Conservation (phyloP, 2,329 filamentous ascomycete species). For the Cladosporium colombiae region DNA sequence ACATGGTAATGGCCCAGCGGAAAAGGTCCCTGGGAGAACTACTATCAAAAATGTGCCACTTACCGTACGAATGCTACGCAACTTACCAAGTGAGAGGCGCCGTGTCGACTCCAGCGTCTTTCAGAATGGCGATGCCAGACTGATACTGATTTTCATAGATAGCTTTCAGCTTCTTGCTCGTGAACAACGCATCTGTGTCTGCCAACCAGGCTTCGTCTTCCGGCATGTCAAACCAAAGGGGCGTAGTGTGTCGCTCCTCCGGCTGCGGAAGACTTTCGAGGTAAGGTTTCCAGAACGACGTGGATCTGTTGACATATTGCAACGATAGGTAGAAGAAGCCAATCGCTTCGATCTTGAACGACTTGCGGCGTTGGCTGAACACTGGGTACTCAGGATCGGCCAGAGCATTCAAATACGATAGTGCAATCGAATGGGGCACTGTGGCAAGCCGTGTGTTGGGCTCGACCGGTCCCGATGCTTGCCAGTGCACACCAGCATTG, state of each 20-base stretch:
- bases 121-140: constrained; percentile 36
- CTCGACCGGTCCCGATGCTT: constrained; percentile 25
- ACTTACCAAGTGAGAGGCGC: constrained; percentile 46
- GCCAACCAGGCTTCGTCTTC: constrained; percentile 37
- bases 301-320: constrained; percentile 36
- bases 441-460: constrained; percentile 28
- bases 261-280: constrained; percentile 38
- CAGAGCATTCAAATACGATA: constrained; percentile 41
- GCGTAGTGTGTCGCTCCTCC: constrained; percentile 34
- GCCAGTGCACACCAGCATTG: constrained; percentile 33
- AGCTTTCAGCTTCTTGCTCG: constrained; percentile 33
- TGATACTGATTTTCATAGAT: constrained; percentile 42
- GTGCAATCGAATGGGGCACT: constrained; percentile 36
- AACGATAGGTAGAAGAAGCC: constrained; percentile 41
- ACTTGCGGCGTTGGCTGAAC: constrained; percentile 31
- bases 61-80: constrained; percentile 26
- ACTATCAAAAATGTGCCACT: constrained; percentile 25
- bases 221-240: constrained; percentile 37
- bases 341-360: constrained; percentile 35
- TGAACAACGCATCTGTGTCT: constrained; percentile 39
- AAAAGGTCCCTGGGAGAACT: constrained; percentile 46
- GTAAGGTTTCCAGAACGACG: constrained; percentile 42
- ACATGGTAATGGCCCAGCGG: constrained; percentile 54
- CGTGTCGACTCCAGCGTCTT: constrained; percentile 34
- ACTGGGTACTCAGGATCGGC: constrained; percentile 38